A percentile compares a stretch with the other conserved stretches of the same genome.
phyloP scores from a whole-genome alignment of 2,329 filamentous ascomycete species.

The Phyllosticta citribraziliensis region DNA sequence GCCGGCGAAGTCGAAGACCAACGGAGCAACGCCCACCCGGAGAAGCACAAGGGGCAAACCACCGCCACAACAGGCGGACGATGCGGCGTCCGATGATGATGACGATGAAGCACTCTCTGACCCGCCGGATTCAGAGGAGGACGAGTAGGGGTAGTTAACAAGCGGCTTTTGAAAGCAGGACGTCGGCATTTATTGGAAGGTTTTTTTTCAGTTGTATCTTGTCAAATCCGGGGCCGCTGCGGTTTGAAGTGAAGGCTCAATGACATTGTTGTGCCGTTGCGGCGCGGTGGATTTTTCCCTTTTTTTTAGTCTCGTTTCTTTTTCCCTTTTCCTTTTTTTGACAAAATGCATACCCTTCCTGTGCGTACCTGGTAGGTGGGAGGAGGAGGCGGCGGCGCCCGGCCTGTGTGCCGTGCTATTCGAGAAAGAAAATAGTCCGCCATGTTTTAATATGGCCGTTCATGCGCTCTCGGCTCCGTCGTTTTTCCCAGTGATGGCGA shows the following conservation, averaged over 20 bases:
- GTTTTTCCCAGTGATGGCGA: not conserved
- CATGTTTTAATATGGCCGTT: not conserved
- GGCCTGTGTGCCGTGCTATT: not conserved
- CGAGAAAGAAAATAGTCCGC: not conserved
- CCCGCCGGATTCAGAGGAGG: slow-evolving; percentile 16
- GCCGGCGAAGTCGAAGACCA: slow-evolving; percentile 11
- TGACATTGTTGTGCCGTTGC: not conserved
- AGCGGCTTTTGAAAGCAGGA: not conserved
- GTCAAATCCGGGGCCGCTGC: not conserved
- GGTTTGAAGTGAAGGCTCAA: no score
- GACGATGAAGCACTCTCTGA: slow-evolving; percentile 22
- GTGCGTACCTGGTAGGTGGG: not conserved
- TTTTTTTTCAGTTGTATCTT: not conserved
- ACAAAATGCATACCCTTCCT: not conserved
- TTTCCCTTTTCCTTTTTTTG: not conserved
- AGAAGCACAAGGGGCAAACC: slow-evolving; percentile 2
- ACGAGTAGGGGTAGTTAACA: not conserved
- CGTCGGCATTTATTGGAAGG: not conserved
- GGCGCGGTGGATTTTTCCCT: not conserved
- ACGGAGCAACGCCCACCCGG: slow-evolving; percentile 15
- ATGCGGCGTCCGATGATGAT: slow-evolving; percentile 11
- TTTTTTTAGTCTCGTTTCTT: not conserved
- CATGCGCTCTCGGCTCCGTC: not conserved
- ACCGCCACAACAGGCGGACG: not conserved
- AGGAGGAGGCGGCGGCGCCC: not conserved